phyloP scores from a whole-genome alignment of 345 rosid species.

The Dimocarpus longan region DNA sequence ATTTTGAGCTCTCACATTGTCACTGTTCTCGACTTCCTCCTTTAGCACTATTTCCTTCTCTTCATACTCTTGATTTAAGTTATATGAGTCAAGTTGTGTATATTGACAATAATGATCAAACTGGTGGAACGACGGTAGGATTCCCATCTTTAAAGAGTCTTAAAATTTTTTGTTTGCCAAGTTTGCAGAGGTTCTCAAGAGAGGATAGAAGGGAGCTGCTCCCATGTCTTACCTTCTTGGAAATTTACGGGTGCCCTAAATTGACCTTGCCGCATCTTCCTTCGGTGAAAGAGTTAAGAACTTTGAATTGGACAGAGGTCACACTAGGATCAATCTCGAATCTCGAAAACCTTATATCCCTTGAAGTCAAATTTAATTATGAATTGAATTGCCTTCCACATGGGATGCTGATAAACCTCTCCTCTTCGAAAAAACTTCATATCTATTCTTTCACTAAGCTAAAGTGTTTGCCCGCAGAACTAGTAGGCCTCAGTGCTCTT shows the following conservation, averaged over 20 bases:
- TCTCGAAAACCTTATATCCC: not conserved
- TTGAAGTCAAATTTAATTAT: not conserved
- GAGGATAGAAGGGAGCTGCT: not conserved
- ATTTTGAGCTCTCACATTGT: too few species aligned
- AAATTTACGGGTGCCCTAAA: not conserved
- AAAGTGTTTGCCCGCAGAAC: not conserved
- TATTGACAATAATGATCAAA: not conserved
- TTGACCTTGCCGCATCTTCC: not conserved
- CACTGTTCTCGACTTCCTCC: too few species aligned
- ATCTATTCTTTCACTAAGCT: not conserved
- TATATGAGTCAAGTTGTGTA: not conserved
- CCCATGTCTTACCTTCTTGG: not conserved
- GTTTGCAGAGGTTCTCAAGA: not conserved
- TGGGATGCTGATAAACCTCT: not conserved
- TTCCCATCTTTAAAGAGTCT: not conserved
- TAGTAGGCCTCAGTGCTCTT: not conserved
- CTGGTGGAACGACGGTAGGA: not conserved
- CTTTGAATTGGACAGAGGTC: not conserved
- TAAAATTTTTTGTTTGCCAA: not conserved
- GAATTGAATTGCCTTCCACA: not conserved
- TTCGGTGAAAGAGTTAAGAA: not conserved
- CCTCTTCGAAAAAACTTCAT: not conserved
- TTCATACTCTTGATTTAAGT: not conserved
- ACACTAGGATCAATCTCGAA: not conserved
- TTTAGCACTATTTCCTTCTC: too few species aligned